Evolutionary conservation across 2,329 filamentous ascomycete species (phyloP).

Genomic region (Clonostachys rosea): DNA sequence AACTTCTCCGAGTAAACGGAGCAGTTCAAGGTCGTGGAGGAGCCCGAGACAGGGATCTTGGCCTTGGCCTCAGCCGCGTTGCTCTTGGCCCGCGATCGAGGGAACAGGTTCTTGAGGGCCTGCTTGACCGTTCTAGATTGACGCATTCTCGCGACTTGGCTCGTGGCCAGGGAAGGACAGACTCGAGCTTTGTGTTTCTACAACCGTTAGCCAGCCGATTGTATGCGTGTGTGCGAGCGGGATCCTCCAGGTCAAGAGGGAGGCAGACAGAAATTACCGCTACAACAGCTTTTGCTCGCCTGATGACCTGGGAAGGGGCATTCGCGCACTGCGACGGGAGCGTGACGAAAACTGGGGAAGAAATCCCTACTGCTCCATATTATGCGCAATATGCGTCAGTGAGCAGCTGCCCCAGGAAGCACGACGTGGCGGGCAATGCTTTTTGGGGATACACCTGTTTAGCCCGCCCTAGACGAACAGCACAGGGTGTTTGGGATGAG

Average conservation of each 20-base stretch:
- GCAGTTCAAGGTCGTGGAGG: slow-evolving; percentile 1
- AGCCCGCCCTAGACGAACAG: too few species aligned
- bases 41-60: neutral
- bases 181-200: too few species aligned
- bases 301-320: neutral
- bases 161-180: too few species aligned
- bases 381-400: neutral
- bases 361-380: neutral
- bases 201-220: too few species aligned
- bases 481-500: too few species aligned
- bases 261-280: too few species aligned
- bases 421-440: too few species aligned
- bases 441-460: too few species aligned
- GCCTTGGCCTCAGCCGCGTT: neutral
- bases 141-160: neutral
- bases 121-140: neutral
- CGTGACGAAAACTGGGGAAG: neutral
- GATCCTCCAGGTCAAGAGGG: too few species aligned
- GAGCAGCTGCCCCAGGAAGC: too few species aligned
- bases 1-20: slow-evolving; percentile 3
- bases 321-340: neutral
- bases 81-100: neutral
- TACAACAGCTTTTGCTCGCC: too few species aligned
- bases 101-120: neutral
- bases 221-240: too few species aligned